Percentiles rank a stretch among this genome's conserved stretches.
These are phyloP conservation scores for Posidonia australis DNA, from an alignment of 106 monocot species.

Conservation along the genomic window DNA sequence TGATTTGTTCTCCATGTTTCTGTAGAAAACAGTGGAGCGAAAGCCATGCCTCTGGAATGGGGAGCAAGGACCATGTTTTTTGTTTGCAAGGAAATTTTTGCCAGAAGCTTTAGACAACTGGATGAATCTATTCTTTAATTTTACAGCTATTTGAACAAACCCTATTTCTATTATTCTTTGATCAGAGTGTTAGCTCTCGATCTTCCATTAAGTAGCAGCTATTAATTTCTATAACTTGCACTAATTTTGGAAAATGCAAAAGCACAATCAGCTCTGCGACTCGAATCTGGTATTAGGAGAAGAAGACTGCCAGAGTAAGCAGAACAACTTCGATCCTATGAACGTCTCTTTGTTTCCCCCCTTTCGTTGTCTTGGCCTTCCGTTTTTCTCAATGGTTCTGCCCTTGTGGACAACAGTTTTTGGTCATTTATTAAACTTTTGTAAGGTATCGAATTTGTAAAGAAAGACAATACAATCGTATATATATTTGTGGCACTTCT, in stretches of 20 bases:
- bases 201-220: not conserved
- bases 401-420: no score
- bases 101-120: conserved; percentile 57
- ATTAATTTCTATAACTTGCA: not conserved
- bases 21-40: conserved; percentile 35
- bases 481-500: no score
- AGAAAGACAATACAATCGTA: no score
- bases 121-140: conserved; percentile 28
- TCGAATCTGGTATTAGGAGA: not conserved
- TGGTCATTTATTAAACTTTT: no score
- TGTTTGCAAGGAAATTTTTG: conserved; percentile 69
- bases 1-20: not conserved
- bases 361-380: no score
- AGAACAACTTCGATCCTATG: not conserved
- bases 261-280: not conserved
- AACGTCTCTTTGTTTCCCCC: no score
- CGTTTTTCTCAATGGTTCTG: no score
- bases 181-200: not conserved
- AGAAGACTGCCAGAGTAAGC: not conserved
- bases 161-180: not conserved
- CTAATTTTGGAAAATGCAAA: not conserved
- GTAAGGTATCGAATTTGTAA: no score
- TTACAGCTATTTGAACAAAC: not conserved
- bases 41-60: conserved; percentile 55
- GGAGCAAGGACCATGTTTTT: conserved; percentile 48